Percentiles rank a stretch among this genome's conserved stretches.
Conservation (phyloP, 495 filamentous ascomycete genomes). For the Clohesyomyces aquaticus region DNA sequence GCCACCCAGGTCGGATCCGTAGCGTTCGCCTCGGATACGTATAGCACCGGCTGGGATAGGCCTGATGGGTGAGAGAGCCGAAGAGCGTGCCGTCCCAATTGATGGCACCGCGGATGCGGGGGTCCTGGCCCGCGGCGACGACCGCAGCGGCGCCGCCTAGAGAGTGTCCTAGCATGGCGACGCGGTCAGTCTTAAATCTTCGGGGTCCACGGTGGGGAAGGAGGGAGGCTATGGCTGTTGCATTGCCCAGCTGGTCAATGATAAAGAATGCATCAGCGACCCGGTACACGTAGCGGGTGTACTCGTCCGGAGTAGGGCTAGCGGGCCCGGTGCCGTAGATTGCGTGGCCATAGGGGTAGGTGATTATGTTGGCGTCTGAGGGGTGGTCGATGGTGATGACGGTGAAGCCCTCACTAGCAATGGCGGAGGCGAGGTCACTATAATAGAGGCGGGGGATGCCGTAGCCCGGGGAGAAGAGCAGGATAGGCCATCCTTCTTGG, state of each 20-base stretch:
- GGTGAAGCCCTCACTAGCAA: conserved; percentile 55
- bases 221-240: conserved; percentile 16
- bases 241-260: conserved; percentile 46
- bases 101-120: conserved; percentile 51
- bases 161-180: conserved; percentile 57
- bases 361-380: conserved; percentile 54
- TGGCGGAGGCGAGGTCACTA: conserved; percentile 47
- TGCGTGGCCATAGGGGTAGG: conserved; percentile 53
- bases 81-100: conserved; percentile 52
- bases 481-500: conserved; percentile 15
- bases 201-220: conserved; percentile 18
- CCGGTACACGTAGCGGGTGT: conserved; percentile 38
- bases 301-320: conserved; percentile 15
- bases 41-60: conserved; percentile 44
- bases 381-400: conserved; percentile 57
- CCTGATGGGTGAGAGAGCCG: conserved; percentile 42
- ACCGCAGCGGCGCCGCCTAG: conserved; percentile 58
- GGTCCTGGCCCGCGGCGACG: conserved; percentile 48
- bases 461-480: conserved; percentile 26
- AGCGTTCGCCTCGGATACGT: conserved; percentile 39
- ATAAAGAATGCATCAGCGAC: conserved; percentile 50
- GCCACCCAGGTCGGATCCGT: conserved; percentile 41
- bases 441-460: conserved; percentile 44
- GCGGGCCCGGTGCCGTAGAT: conserved; percentile 36
- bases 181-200: conserved; percentile 29